Evolutionary conservation across 2,329 filamentous ascomycete genomes (phyloP).

Genomic region (Cercospora zeae-maydis): DNA sequence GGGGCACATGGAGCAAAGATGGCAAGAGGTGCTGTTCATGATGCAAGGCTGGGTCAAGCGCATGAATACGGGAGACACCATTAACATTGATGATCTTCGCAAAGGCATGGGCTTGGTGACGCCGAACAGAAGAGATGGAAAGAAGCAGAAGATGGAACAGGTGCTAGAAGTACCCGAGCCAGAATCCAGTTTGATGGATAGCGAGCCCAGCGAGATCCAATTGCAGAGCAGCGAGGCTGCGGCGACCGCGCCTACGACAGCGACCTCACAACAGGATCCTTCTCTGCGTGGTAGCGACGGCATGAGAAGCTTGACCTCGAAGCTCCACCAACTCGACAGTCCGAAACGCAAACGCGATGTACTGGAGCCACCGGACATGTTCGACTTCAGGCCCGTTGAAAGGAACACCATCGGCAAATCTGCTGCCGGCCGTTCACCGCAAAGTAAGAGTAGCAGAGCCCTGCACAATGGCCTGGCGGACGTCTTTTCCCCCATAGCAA

Average conservation of each 20-base stretch:
- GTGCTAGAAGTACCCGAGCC: slow-evolving; percentile 22
- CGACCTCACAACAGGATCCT: neutral
- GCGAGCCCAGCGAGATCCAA: slow-evolving; percentile 30
- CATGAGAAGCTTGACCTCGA: slow-evolving; percentile 10
- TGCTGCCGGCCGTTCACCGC: neutral
- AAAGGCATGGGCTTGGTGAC: slow-evolving; percentile 57
- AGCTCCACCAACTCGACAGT: slow-evolving; percentile 12
- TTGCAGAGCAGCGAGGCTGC: slow-evolving; percentile 10
- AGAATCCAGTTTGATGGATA: slow-evolving; percentile 27
- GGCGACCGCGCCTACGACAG: slow-evolving; percentile 1
- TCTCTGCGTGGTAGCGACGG: slow-evolving; percentile 10
- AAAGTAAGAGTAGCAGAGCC: neutral
- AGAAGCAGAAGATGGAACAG: slow-evolving; percentile 21
- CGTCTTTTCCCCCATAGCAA: slow-evolving; percentile 3
- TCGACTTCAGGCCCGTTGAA: slow-evolving; percentile 34
- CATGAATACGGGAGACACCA: slow-evolving; percentile 68
- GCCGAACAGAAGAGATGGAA: slow-evolving; percentile 31
- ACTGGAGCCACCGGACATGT: slow-evolving; percentile 37
- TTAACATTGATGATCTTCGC: slow-evolving; percentile 59
- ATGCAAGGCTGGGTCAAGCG: slow-evolving; percentile 89
- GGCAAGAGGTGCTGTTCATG: slow-evolving; percentile 83
- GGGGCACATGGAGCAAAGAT: slow-evolving; percentile 88
- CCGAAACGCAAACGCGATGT: slow-evolving; percentile 32
- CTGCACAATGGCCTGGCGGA: neutral
- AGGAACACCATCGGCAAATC: neutral